Evolutionary conservation across 2,329 filamentous ascomycete species (phyloP).

Genomic region (Didymella exigua): DNA sequence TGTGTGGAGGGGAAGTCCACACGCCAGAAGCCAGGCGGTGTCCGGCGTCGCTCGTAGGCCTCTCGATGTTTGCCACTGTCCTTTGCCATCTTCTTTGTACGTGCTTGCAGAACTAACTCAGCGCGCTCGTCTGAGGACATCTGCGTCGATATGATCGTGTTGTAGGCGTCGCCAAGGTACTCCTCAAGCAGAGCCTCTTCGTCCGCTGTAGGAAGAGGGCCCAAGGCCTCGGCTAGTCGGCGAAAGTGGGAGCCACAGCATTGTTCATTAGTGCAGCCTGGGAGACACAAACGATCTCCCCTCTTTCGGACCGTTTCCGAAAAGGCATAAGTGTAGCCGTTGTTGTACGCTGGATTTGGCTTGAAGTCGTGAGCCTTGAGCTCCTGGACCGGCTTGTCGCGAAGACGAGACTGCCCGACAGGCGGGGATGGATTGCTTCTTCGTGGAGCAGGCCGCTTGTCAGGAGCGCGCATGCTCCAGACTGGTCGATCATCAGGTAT

Average conservation of each 20-base stretch:
- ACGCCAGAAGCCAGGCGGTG: slow-evolving; percentile 89
- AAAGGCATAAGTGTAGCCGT: slow-evolving; percentile 74
- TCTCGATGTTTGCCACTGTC: slow-evolving; percentile 78
- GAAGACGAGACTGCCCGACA: slow-evolving; percentile 38
- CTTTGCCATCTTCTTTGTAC: slow-evolving; percentile 73
- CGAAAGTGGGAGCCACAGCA: slow-evolving; percentile 79
- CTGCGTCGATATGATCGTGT: slow-evolving; percentile 42
- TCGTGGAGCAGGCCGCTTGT: slow-evolving; percentile 16
- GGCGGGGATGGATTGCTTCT: slow-evolving; percentile 9
- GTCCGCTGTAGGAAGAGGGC: slow-evolving; percentile 37
- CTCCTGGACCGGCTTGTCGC: slow-evolving; percentile 61
- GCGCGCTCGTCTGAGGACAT: slow-evolving; percentile 68
- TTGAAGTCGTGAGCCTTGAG: slow-evolving; percentile 78
- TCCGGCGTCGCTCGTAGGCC: slow-evolving; percentile 70
- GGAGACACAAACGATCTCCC: slow-evolving; percentile 70
- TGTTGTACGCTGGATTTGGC: slow-evolving; percentile 74
- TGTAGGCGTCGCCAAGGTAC: slow-evolving; percentile 56
- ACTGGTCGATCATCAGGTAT: slow-evolving; percentile 26
- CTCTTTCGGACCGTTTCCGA: slow-evolving; percentile 74
- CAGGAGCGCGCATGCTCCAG: slow-evolving; percentile 29
- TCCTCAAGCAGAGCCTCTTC: slow-evolving; percentile 57
- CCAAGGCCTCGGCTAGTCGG: slow-evolving; percentile 60
- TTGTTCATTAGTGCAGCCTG: slow-evolving; percentile 73
- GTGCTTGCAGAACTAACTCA: slow-evolving; percentile 75
- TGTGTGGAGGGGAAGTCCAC: slow-evolving; percentile 89